These are phyloP conservation scores for Tricholoma terreum DNA, from an alignment of 768 basidiomycete species.

Conservation along the genomic window DNA sequence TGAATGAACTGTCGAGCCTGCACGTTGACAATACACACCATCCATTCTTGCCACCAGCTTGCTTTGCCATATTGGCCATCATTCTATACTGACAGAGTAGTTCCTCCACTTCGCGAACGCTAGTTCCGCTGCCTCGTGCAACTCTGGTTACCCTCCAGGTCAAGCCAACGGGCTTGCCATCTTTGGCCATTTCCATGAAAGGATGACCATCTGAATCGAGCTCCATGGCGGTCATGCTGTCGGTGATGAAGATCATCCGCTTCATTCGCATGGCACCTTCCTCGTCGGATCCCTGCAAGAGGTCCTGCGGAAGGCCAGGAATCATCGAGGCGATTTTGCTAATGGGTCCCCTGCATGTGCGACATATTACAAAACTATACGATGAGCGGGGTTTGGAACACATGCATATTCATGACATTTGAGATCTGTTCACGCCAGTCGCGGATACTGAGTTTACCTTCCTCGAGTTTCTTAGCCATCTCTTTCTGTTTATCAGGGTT, in stretches of 20 bases:
- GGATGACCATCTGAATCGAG: slow-evolving; percentile 92
- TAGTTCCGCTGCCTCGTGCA: slow-evolving; percentile 91
- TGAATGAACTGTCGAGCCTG: slow-evolving; percentile 2
- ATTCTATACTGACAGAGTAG: slow-evolving; percentile 93
- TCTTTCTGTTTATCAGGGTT: slow-evolving; percentile 98
- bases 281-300: slow-evolving; percentile 91
- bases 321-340: slow-evolving; percentile 99
- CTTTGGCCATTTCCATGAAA: slow-evolving; percentile 83
- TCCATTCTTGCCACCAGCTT: slow-evolving; percentile 96
- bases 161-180: slow-evolving; percentile 79
- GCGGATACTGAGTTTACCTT: slow-evolving; percentile 93
- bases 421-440: slow-evolving; percentile 98
- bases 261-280: slow-evolving; percentile 90
- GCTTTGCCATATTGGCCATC: slow-evolving; percentile 99
- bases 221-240: slow-evolving; percentile 92
- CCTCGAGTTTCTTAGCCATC: slow-evolving; percentile 95
- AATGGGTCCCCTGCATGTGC: slow-evolving; percentile 80
- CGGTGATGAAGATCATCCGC: slow-evolving; percentile 97
- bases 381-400: slow-evolving; percentile 11
- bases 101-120: slow-evolving; percentile 97
- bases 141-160: slow-evolving; percentile 91
- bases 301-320: slow-evolving; percentile 88
- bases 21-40: slow-evolving; percentile 48
- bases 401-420: slow-evolving; percentile 96
- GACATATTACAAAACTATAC: slow-evolving; percentile 8